Evolutionary conservation across 73 alveolate species (phyloP).

Genomic region (Effrenium voratum): DNA sequence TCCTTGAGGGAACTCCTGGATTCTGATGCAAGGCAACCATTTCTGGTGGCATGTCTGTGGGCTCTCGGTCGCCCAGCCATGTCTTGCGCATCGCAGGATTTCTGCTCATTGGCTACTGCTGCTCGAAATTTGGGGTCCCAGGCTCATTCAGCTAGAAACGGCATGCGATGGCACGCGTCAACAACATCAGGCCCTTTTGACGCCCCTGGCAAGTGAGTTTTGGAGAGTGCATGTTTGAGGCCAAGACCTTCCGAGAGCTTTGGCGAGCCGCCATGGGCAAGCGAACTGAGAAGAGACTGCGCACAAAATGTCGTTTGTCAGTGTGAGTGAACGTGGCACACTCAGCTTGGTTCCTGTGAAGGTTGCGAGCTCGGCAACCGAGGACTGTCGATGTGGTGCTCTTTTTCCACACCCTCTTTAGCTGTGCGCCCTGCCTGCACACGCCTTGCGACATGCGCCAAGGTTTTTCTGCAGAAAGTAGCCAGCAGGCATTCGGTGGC

Average conservation of each 20-base stretch:
- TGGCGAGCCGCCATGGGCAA: constrained; percentile 84
- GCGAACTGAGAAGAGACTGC: constrained; percentile 46
- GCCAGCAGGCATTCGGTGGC: neutral
- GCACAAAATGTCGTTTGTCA: neutral
- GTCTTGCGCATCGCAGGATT: constrained; percentile 23
- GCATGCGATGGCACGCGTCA: neutral
- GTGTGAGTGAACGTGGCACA: neutral
- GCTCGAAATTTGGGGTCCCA: constrained; percentile 49
- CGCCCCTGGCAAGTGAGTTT: neutral
- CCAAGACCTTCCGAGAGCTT: constrained; percentile 81
- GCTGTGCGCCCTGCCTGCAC: constrained; percentile 15
- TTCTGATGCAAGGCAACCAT: neutral
- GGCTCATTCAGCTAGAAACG: neutral
- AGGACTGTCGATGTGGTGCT: constrained; percentile 88
- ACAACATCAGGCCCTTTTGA: neutral
- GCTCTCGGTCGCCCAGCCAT: neutral
- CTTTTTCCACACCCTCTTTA: constrained; percentile 80
- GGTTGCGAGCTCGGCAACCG: neutral
- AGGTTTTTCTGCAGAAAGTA: neutral
- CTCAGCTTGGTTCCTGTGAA: neutral
- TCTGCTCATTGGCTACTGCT: constrained; percentile 78
- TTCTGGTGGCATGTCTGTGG: neutral
- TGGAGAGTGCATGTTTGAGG: too few species aligned
- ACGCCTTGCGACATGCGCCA: neutral
- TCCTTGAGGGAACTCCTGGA: too few species aligned